Base-by-base conservation (phyloP, 2,329 filamentous ascomycete genomes). In the Fusarium coicis region DNA sequence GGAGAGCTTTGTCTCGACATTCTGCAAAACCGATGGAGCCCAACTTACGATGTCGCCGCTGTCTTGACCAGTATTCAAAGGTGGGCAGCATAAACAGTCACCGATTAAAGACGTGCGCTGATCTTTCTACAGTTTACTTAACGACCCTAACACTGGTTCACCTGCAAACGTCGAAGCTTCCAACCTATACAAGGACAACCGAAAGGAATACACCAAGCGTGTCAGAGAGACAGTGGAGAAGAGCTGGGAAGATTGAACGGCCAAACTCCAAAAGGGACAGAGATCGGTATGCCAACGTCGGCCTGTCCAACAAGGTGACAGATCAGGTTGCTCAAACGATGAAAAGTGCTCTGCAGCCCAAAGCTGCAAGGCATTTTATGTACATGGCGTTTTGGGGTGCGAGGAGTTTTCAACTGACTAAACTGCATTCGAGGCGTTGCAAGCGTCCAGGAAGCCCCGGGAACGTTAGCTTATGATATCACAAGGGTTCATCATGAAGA, bases 61-160 rank as follows among this genome's bases (percentile, higher is more conserved):
- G 95, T 99, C 72, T 84, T 99, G 83, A 99, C 96, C 46, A 98
- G 96, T 80, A 97, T 99, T 74, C 96, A 99, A 83, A 98, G 95
- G 95, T 97, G 34, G 63, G 73, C 21, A 58, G 23, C 44, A 39
- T 19, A 10, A 40, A 26, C 15, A 36, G 32, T n/a, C 18, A 21
- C 14, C 7, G 26, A 19, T 15, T 28, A 7, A 28, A 26, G 18
- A 16, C 30, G 28, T n/a, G 63, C 70, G 64, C 80, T 84, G 73
- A 85, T 52, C n/a, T 66, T 42, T 47, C 34, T 28, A 56, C 62
- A 98, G 96, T 90, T 85, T 99, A 49, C 88, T 99, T 19, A 98
- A 99, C 83, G 96, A 99, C 77, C 96, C 96, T 4, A 99, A 99
- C 82, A 99, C 96, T n/a, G 96, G 94, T 66, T 97, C 95, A 3